phyloP scores from a whole-genome alignment of 805 yeast species.

The Myxozyma neglecta region DNA sequence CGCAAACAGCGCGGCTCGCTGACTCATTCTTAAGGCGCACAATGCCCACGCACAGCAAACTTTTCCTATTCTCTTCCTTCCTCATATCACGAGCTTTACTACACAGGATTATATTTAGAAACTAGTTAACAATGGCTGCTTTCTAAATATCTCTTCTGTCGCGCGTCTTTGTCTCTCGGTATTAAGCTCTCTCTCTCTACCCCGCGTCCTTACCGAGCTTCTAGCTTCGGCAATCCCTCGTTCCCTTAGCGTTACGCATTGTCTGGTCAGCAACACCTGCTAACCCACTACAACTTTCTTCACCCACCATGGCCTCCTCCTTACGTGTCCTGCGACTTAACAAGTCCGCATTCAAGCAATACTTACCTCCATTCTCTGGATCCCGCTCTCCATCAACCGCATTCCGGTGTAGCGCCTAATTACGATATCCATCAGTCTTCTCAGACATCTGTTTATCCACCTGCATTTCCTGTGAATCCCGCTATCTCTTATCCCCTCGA shows the following conservation, averaged over 20 bases:
- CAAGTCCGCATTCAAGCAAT: constrained; percentile 4
- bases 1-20: constrained; percentile 5
- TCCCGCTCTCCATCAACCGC: neutral
- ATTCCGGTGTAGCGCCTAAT: constrained; percentile 5
- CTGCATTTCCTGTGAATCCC: neutral
- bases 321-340: constrained; percentile 6
- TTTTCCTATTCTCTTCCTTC: neutral
- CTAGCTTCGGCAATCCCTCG: constrained; percentile 14
- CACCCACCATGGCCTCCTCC: constrained; percentile 29
- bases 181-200: neutral
- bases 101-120: constrained; percentile 2
- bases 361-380: neutral
- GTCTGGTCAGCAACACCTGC: constrained; percentile 24
- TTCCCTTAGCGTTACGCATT: constrained; percentile 25
- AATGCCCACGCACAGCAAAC: constrained; percentile 1
- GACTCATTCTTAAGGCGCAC: constrained; percentile 19
- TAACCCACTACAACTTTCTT: constrained; percentile 11
- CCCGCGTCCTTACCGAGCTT: constrained; percentile 1
- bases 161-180: constrained; percentile 1
- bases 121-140: constrained; percentile 16
- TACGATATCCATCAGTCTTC: neutral
- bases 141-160: constrained; percentile 12
- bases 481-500: neutral
- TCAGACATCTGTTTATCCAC: constrained; percentile 3
- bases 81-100: neutral